Base-by-base conservation (phyloP, 2,329 filamentous ascomycete species). In the Dactylonectria estremocensis region DNA sequence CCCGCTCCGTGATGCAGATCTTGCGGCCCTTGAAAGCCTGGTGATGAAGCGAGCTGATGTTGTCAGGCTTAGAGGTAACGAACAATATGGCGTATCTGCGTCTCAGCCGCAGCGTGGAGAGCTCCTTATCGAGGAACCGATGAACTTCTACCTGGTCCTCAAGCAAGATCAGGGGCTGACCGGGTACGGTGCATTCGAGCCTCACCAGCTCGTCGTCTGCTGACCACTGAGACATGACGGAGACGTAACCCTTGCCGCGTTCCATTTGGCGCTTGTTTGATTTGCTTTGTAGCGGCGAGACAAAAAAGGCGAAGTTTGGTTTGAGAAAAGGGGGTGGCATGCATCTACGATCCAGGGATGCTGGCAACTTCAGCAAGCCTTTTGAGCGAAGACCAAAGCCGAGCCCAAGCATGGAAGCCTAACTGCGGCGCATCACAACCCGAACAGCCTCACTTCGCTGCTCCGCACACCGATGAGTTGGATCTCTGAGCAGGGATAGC, bases 1-100 rank as follows among this genome's bases (percentile, higher is more conserved):
- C 77, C 20, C 78, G 69, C 66, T 84, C 81, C 3, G 79, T 78
- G 33, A 83, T 69, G 24, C 80, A 64, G 49, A 85, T 76, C 35
- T 79, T 65, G 10, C 83, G 81, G 0, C 74, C 77, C 22, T 78
- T 77, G 18, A 81, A 72, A 8, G 64, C 66, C 65, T 85, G 82
- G 66, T 80, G 63, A 24, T 69, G 67, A 4, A 69, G 31, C 11
- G 78, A 69, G 60, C 68, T 77, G 65, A 80, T 77, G 68, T 80
- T 70, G 10, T 56, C 33, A 1, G 22, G 61, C 3, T 62, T 65
- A 1, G 65, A 70, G 16, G 54, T 35, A 2, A 68, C 58, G 20
- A 68, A 70, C 13, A 70, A 22, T 22, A 68, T 16, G 14, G 35
- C 28, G 24, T 69, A 63, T 13, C 57, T 45, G 18, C 28, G 28